Conservation (phyloP, 805 yeast genomes). For the Tetrapisispora pingtungensis region DNA sequence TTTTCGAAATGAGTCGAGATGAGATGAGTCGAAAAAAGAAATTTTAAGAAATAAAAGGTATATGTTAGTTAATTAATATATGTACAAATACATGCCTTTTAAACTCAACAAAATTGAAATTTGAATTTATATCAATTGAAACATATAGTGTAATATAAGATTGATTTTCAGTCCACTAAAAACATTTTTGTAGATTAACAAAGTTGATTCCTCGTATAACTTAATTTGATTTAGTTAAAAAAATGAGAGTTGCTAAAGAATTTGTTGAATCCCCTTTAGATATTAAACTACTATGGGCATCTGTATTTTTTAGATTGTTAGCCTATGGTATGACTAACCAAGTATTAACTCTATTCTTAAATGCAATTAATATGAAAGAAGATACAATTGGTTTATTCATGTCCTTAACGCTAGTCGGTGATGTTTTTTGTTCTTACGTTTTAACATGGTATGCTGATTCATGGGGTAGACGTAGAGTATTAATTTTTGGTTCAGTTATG, state of each 20-base stretch:
- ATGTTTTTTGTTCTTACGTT: conserved; percentile 56
- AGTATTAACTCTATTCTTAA: conserved; percentile 59
- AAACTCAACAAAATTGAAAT: too few relatives aligned
- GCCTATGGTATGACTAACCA: conserved; percentile 77
- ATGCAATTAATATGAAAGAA: conserved; percentile 44
- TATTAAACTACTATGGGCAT: conserved; percentile 52
- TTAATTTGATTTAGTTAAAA: background rate
- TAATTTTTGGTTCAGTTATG: conserved; percentile 52
- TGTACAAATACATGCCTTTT: too few relatives aligned
- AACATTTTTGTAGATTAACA: too few relatives aligned
- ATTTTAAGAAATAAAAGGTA: too few relatives aligned
- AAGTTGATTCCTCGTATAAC: too few relatives aligned
- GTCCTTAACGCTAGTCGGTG: conserved; percentile 75
- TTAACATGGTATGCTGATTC: conserved; percentile 70
- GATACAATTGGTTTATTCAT: conserved; percentile 63
- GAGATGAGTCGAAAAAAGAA: too few relatives aligned
- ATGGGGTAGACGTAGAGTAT: conserved; percentile 57
- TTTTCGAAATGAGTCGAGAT: too few relatives aligned
- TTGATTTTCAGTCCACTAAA: too few relatives aligned
- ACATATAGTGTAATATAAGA: too few relatives aligned
- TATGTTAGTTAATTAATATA: too few relatives aligned
- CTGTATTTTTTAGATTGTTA: conserved; percentile 59
- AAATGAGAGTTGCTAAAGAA: conserved; percentile 15
- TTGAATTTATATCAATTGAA: too few relatives aligned
- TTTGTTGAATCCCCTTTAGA: conserved; percentile 39